Base-by-base conservation (phyloP, 2,329 filamentous ascomycete species). In the Helminthosporium solani region DNA sequence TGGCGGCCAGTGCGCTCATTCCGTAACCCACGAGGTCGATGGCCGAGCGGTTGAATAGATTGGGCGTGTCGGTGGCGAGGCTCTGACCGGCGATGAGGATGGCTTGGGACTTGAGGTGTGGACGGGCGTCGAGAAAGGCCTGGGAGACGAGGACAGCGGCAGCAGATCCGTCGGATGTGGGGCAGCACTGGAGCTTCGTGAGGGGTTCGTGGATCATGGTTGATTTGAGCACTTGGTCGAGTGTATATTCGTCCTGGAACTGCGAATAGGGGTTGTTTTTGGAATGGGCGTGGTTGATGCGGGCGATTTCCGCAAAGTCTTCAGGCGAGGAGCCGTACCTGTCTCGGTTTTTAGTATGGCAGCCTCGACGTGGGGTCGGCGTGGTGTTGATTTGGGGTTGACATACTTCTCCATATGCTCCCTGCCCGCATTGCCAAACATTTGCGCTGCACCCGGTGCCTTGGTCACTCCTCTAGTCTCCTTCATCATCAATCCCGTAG, bases 161-260 rank as follows among this genome's bases (percentile, higher is more conserved):
- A 1, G 90, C 92, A 37, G 86, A 88, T 39, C 92, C 92, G 70
- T 97, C 94, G 0, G 90, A 95, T 1, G 92, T 97, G 1, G 94
- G 92, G 73, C 92, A 96, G 80, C 92, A 97, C 75, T 97, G 94
- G n/a, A 97, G 84, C 74, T 96, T 97, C 47, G 94, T 97, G 45
- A 97, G 80, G 14, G 92, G 92, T 54, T 83, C 83, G 73, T 89
- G 84, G 71, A 97, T 88, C 79, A 84, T 87, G 49, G 88, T 78
- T 0, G 88, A 75, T 30, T 85, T 77, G 66, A 89, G 72, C 67
- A 97, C 79, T 72, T 97, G 85, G 25, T 96, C 88, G 33, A 86
- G 82, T 0, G 87, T 88, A 76, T 97, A 97, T 67, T 92, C 88
- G 64, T 95, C 83, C 64, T 86, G 87, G 79, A 99, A 97, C 73